Conservation (phyloP, 2,329 filamentous ascomycete genomes). For the Ophiobolus disseminans region DNA sequence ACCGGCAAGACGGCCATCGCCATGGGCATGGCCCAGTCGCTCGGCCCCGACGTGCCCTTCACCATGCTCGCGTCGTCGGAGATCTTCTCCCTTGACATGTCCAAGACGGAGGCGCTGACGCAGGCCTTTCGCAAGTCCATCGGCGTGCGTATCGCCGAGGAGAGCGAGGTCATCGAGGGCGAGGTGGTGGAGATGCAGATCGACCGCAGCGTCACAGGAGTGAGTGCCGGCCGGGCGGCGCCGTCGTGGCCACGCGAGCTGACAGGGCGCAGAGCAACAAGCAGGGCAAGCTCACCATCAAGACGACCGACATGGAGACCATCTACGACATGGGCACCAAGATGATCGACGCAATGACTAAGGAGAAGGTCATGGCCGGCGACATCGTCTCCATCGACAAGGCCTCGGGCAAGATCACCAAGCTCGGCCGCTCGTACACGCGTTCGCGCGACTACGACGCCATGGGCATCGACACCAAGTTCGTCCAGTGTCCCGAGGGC, state of each 20-base stretch:
- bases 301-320: conserved; percentile 99
- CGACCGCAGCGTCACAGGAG: conserved; percentile 91
- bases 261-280: conserved; percentile 72
- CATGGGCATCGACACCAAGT: conserved; percentile 98
- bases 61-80: conserved; percentile 95
- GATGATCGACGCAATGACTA: conserved; percentile 99
- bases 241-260: conserved; percentile 14
- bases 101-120: conserved; percentile 96
- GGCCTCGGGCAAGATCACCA: conserved; percentile 96
- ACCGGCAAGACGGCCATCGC: conserved; percentile 98
- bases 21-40: conserved; percentile 97
- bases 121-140: conserved; percentile 99
- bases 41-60: conserved; percentile 93
- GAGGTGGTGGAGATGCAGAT: conserved; percentile 99
- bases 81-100: conserved; percentile 99
- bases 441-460: conserved; percentile 97
- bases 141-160: conserved; percentile 96
- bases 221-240: conserved; percentile 39
- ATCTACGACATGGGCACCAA: conserved; percentile 99
- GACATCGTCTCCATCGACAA: conserved; percentile 99
- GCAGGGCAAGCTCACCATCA: conserved; percentile 98
- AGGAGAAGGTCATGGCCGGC: conserved; percentile 97
- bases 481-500: conserved; percentile 95
- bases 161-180: conserved; percentile 98
- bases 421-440: conserved; percentile 92